phyloP scores from a whole-genome alignment of 441 rosid genomes.

The Bruguiera hainesii region DNA sequence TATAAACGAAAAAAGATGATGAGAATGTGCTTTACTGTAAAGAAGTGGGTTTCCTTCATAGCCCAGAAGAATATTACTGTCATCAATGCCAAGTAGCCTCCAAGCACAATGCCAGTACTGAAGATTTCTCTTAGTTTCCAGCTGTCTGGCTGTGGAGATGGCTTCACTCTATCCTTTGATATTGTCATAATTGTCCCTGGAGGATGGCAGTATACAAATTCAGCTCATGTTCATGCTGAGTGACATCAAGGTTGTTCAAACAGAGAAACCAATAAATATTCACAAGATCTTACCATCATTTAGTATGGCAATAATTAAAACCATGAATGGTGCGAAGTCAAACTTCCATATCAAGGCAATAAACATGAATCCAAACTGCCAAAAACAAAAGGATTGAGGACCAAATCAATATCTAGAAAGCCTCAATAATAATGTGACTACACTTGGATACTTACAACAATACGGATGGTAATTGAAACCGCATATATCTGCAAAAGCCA shows the following conservation, averaged over 20 bases:
- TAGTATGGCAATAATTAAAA: constrained; percentile 75
- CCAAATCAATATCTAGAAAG: constrained; percentile 9
- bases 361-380: constrained; percentile 90
- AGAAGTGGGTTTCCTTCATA: constrained; percentile 63
- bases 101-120: constrained; percentile 74
- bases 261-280: constrained; percentile 6
- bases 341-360: constrained; percentile 87
- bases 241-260: not conserved
- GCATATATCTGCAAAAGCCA: constrained; percentile 69
- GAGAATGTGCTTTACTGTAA: constrained; percentile 46
- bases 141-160: constrained; percentile 88
- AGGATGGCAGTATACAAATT: not conserved
- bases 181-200: constrained; percentile 93
- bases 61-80: constrained; percentile 82
- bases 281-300: constrained; percentile 64
- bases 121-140: constrained; percentile 88
- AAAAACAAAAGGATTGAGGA: constrained; percentile 12
- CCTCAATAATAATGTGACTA: not conserved
- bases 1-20: not conserved
- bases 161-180: constrained; percentile 82
- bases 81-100: constrained; percentile 84
- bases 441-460: constrained; percentile 54
- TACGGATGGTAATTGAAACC: constrained; percentile 87
- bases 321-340: constrained; percentile 88
- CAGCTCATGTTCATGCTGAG: constrained; percentile 10